Conservation (phyloP, 2,329 filamentous ascomycete species). For the Leptoxyphium fumago region DNA sequence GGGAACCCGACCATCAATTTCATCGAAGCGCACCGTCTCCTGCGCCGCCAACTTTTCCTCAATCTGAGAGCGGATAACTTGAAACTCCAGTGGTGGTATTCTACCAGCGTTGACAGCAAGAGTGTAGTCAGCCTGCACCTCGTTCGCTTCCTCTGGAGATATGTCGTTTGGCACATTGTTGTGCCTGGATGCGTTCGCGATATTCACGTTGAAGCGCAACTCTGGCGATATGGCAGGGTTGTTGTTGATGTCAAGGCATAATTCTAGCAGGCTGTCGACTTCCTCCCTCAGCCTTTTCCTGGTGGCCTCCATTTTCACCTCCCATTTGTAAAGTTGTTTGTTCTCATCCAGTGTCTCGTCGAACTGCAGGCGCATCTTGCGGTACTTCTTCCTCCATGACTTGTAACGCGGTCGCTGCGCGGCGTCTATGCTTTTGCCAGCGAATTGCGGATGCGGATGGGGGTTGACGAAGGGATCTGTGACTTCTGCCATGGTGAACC, state of each 20-base stretch:
- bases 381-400: slow-evolving; percentile 63
- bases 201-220: slow-evolving; percentile 46
- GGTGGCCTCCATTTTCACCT: slow-evolving; percentile 65
- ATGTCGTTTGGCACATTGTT: slow-evolving; percentile 13
- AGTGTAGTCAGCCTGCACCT: slow-evolving; percentile 19
- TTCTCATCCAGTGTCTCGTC: slow-evolving; percentile 65
- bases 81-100: slow-evolving; percentile 17
- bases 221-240: slow-evolving; percentile 33
- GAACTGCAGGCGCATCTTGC: slow-evolving; percentile 71
- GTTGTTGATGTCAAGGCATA: slow-evolving; percentile 81
- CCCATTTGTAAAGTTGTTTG: slow-evolving; percentile 67
- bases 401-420: slow-evolving; percentile 18
- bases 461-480: no score
- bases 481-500: no score
- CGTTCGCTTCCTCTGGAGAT: slow-evolving; percentile 18
- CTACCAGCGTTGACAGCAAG: slow-evolving; percentile 19
- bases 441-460: not conserved
- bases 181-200: slow-evolving; percentile 56
- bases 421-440: slow-evolving; percentile 11
- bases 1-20: slow-evolving; percentile 26
- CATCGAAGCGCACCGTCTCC: slow-evolving; percentile 17
- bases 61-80: slow-evolving; percentile 18
- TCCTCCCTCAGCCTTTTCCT: slow-evolving; percentile 76
- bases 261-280: slow-evolving; percentile 81
- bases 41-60: slow-evolving; percentile 17